Percentiles rank a stretch among this genome's conserved stretches.
These are phyloP conservation scores for Gracilaria gracilis DNA, from an alignment of 23 red algal species.

Conservation along the genomic window DNA sequence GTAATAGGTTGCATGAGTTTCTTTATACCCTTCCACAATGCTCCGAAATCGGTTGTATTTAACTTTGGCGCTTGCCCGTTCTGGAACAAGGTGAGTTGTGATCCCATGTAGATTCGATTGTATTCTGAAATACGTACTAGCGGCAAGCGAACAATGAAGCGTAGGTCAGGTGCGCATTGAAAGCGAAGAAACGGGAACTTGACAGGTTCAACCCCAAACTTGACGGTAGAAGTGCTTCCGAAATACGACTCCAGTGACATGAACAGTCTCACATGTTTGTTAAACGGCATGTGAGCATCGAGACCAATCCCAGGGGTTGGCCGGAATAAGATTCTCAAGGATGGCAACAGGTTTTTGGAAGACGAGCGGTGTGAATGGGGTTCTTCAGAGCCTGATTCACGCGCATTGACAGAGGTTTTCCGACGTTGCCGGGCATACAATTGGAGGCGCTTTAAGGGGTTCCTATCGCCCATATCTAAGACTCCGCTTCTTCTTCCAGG, in stretches of 20 bases:
- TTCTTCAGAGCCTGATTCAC: background rate
- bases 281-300: slow-evolving; percentile 50
- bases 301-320: slow-evolving; percentile 55
- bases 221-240: slow-evolving; percentile 6
- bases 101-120: slow-evolving; percentile 38
- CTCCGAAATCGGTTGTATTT: background rate
- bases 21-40: slow-evolving; percentile 42
- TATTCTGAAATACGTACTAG: slow-evolving; percentile 46
- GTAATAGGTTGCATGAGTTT: slow-evolving; percentile 15
- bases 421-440: background rate
- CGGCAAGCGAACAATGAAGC: slow-evolving; percentile 30
- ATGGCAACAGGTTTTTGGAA: slow-evolving; percentile 7
- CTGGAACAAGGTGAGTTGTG: slow-evolving; percentile 24
- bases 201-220: slow-evolving; percentile 42
- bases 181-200: slow-evolving; percentile 58
- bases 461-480: background rate
- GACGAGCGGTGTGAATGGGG: background rate
- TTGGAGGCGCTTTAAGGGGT: background rate
- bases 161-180: slow-evolving; percentile 28
- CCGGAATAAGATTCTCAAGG: slow-evolving; percentile 42
- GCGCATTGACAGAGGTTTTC: background rate
- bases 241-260: slow-evolving; percentile 64
- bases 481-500: background rate
- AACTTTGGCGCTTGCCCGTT: slow-evolving; percentile 30
- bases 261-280: slow-evolving; percentile 37